These are phyloP conservation scores for Elsinoe perseae DNA, from an alignment of 2,329 filamentous ascomycete genomes.

Conservation along the genomic window DNA sequence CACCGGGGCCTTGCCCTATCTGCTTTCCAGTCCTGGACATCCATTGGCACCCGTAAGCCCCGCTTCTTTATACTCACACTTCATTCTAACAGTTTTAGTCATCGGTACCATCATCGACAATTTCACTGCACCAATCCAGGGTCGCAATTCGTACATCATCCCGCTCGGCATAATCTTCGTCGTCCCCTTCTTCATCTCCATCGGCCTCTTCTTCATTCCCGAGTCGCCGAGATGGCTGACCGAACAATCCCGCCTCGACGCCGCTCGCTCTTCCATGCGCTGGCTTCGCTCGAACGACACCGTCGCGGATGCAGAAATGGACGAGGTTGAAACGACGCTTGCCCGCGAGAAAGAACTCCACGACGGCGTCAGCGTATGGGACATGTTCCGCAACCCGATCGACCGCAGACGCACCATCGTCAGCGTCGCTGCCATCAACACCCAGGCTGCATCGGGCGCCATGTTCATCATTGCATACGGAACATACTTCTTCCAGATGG, in stretches of 20 bases:
- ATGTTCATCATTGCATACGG: conserved; percentile 35
- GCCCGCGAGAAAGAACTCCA: conserved; percentile 29
- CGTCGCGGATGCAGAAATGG: conserved; percentile 19
- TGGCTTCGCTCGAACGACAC: conserved; percentile 21
- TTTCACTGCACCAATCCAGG: conserved; percentile 32
- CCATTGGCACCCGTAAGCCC: conserved; percentile 32
- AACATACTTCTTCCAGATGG: conserved; percentile 56
- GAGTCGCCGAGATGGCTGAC: conserved; percentile 37
- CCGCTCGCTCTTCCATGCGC: conserved; percentile 19
- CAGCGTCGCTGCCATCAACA: conserved; percentile 30
- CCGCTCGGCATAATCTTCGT: conserved; percentile 49
- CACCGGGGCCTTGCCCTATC: conserved; percentile 44
- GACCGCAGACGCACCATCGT: conserved; percentile 32
- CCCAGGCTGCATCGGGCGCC: conserved; percentile 30
- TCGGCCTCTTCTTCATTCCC: conserved; percentile 37
- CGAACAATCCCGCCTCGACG: conserved; percentile 19
- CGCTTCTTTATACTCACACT: background rate
- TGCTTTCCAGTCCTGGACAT: conserved; percentile 43
- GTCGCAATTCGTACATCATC: conserved; percentile 35
- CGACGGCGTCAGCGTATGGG: conserved; percentile 27
- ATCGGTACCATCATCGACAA: conserved; percentile 48
- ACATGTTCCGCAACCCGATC: conserved; percentile 31
- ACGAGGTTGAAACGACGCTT: conserved; percentile 29
- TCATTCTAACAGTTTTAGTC: conserved; percentile 17
- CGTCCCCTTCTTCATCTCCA: conserved; percentile 41